A percentile compares a stretch with the other conserved stretches of the same genome.
phyloP scores from a whole-genome alignment of 805 yeast genomes.

The Allodekkera sacchari region DNA sequence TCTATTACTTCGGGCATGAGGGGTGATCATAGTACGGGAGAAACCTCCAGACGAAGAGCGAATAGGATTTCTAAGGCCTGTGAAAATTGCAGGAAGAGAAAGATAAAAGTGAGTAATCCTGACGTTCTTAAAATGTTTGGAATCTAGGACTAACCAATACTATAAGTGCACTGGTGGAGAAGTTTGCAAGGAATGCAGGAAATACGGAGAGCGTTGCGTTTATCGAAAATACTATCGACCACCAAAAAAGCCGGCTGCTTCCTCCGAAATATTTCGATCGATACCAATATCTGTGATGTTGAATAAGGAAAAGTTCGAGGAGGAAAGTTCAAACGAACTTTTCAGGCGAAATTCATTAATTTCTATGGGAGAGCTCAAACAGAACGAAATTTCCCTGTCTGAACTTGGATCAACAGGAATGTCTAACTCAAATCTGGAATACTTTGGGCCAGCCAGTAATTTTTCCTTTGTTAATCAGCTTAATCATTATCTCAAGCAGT shows the following conservation, averaged over 20 bases:
- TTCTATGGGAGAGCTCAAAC: no score
- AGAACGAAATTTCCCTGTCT: background rate
- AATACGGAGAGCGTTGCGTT: constrained; percentile 12
- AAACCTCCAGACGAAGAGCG: background rate
- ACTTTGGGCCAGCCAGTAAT: constrained; percentile 20
- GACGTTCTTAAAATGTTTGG: no score
- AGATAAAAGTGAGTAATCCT: no score
- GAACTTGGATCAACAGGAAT: constrained; percentile 5
- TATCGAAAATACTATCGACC: constrained; percentile 6
- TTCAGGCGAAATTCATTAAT: no score
- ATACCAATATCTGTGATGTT: background rate
- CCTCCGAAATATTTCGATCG: background rate
- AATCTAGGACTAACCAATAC: no score
- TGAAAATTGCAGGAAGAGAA: constrained; percentile 3
- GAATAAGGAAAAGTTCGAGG: background rate
- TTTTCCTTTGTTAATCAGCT: constrained; percentile 18
- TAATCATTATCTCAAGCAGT: constrained; percentile 10
- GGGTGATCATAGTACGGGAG: no score
- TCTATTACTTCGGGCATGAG: no score
- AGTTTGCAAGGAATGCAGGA: constrained; percentile 10
- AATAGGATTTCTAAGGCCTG: constrained; percentile 4
- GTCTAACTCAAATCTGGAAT: constrained; percentile 11
- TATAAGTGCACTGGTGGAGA: constrained; percentile 4
- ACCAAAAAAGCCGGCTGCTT: background rate
- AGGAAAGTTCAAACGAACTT: no score